These are phyloP conservation scores for Ehretia macrophylla DNA, from an alignment of 257 asterid species.

Conservation along the genomic window DNA sequence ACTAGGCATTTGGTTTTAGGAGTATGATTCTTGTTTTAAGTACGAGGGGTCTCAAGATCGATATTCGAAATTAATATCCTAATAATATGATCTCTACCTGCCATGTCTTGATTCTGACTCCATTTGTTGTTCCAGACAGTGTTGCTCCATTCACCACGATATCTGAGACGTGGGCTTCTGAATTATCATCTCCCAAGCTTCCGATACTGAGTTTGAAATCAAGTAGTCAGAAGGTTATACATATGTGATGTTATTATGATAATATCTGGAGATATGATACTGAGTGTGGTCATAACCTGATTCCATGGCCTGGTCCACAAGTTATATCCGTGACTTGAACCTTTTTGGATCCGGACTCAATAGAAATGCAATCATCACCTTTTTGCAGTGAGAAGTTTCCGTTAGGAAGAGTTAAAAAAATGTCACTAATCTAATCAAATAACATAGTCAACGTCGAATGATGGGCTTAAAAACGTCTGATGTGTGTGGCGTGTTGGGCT, in stretches of 20 bases:
- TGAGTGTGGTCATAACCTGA: conserved; percentile 41
- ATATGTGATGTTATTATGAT: neutral
- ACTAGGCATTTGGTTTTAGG: no score
- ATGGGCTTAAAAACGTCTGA: no score
- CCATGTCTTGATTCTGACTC: conserved; percentile 91
- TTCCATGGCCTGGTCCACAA: conserved; percentile 98
- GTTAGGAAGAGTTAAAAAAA: no score
- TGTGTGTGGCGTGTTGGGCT: no score
- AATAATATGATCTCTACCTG: conserved; percentile 41
- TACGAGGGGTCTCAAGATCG: no score
- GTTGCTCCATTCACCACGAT: conserved; percentile 59
- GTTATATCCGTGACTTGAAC: conserved; percentile 41
- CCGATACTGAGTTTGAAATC: conserved; percentile 32
- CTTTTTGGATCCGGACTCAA: conserved; percentile 51
- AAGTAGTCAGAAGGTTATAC: neutral
- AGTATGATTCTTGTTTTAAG: no score
- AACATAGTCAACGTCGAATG: no score
- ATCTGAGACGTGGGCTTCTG: conserved; percentile 62
- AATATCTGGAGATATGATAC: no score
- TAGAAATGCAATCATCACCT: conserved; percentile 94
- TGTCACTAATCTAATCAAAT: no score
- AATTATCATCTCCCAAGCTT: conserved; percentile 66
- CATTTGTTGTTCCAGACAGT: conserved; percentile 61
- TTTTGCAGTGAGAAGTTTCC: conserved; percentile 8
- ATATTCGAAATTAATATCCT: no score